phyloP scores from a whole-genome alignment of 495 filamentous ascomycete genomes.

The Talaromyces wortmannii region DNA sequence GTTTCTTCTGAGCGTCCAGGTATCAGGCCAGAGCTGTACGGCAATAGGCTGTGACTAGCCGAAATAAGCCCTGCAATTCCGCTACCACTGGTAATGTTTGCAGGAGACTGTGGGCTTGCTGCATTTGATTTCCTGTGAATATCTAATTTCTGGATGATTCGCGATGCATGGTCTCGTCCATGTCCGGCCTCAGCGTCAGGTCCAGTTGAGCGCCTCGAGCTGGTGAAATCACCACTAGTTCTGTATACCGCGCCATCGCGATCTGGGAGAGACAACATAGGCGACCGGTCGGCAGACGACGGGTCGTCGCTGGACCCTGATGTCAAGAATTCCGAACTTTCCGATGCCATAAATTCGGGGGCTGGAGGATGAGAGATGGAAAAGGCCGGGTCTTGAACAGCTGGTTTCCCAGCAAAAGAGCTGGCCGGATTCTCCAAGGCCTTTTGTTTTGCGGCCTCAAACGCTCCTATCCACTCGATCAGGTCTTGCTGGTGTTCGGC shows the following conservation, averaged over 20 bases:
- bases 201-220: conserved; percentile 37
- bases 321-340: conserved; percentile 60
- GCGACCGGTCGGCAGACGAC: conserved; percentile 47
- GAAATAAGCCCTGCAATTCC: conserved; percentile 88
- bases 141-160: conserved; percentile 89
- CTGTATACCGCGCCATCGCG: conserved; percentile 50
- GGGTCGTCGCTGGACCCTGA: conserved; percentile 49
- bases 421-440: conserved; percentile 73
- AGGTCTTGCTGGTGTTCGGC: conserved; percentile 87
- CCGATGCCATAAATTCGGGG: conserved; percentile 74
- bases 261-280: conserved; percentile 62
- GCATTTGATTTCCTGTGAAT: conserved; percentile 73
- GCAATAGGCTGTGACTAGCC: conserved; percentile 73
- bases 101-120: conserved; percentile 25
- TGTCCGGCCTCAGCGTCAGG: conserved; percentile 54
- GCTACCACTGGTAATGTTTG: conserved; percentile 38
- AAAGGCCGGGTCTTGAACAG: conserved; percentile 73
- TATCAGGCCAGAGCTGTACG: conserved; percentile 36
- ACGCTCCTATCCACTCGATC: conserved; percentile 84
- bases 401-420: conserved; percentile 49
- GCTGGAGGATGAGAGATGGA: conserved; percentile 83
- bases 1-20: conserved; percentile 23
- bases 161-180: conserved; percentile 69
- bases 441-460: conserved; percentile 88
- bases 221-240: conserved; percentile 64